Conservation (phyloP, 2,329 filamentous ascomycete species). For the Colletotrichum sp. region DNA sequence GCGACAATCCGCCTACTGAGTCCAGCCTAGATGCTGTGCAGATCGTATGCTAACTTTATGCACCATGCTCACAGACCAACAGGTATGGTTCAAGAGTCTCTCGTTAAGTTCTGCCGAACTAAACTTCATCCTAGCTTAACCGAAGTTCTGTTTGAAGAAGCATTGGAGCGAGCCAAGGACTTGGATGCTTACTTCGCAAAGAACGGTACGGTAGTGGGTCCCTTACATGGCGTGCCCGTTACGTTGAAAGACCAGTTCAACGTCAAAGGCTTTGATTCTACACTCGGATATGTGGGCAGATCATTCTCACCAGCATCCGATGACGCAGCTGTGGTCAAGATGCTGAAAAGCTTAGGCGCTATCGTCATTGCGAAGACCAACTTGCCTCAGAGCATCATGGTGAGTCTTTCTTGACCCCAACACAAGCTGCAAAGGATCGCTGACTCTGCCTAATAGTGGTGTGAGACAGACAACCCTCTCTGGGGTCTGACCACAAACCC, state of each 20-base stretch:
- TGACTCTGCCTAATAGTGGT: slow-evolving; percentile 30
- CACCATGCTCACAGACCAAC: neutral
- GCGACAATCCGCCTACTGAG: neutral
- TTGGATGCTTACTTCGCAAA: slow-evolving; percentile 46
- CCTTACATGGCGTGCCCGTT: slow-evolving; percentile 58
- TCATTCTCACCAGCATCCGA: slow-evolving; percentile 56
- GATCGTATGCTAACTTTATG: neutral
- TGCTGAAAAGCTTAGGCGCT: slow-evolving; percentile 63
- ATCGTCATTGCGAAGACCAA: slow-evolving; percentile 73
- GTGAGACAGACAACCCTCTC: slow-evolving; percentile 50
- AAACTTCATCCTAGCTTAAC: slow-evolving; percentile 32
- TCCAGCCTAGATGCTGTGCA: neutral
- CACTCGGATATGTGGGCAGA: slow-evolving; percentile 56
- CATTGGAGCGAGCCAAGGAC: slow-evolving; percentile 27
- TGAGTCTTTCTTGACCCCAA: slow-evolving; percentile 32
- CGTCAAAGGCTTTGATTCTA: slow-evolving; percentile 52
- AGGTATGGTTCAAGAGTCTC: neutral
- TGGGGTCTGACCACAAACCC: slow-evolving; percentile 70
- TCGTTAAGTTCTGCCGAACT: no score
- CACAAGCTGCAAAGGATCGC: neutral
- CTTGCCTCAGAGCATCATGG: slow-evolving; percentile 63
- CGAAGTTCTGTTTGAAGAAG: slow-evolving; percentile 50
- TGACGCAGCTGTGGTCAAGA: slow-evolving; percentile 58
- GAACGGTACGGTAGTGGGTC: slow-evolving; percentile 50
- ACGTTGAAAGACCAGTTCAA: slow-evolving; percentile 68